Conservation (phyloP, 305 asterid genomes). For the Fraxinus sp. region DNA sequence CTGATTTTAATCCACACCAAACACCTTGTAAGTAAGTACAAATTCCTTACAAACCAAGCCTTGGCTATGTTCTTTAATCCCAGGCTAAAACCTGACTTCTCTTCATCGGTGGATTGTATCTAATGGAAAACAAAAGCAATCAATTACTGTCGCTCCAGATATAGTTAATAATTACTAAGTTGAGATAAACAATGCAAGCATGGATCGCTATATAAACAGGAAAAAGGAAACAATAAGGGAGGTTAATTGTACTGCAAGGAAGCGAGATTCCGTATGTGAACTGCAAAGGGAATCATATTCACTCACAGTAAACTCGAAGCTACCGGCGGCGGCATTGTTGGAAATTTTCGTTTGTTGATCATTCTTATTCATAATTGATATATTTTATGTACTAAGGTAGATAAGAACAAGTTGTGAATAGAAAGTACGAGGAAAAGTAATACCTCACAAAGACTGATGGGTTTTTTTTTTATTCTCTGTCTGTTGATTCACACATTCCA, state of each 20-base stretch:
- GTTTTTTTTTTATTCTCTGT: neutral
- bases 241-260: conserved; percentile 38
- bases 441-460: neutral
- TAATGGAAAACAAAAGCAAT: too few species aligned
- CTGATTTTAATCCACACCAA: too few species aligned
- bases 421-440: conserved; percentile 39
- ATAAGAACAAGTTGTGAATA: conserved; percentile 6
- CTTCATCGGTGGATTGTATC: neutral
- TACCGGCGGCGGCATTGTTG: neutral
- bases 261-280: conserved; percentile 4
- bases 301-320: neutral
- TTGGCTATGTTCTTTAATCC: neutral
- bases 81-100: neutral
- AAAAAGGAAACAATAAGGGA: neutral
- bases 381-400: neutral
- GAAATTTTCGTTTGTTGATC: neutral
- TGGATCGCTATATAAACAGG: neutral
- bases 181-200: neutral
- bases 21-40: neutral
- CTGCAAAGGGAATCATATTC: neutral
- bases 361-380: neutral
- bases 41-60: neutral
- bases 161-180: neutral
- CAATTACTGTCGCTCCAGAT: too few species aligned
- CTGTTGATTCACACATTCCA: conserved; percentile 15